phyloP scores from a whole-genome alignment of 176 grass and related monocot genomes.

The Pharus latifolius region DNA sequence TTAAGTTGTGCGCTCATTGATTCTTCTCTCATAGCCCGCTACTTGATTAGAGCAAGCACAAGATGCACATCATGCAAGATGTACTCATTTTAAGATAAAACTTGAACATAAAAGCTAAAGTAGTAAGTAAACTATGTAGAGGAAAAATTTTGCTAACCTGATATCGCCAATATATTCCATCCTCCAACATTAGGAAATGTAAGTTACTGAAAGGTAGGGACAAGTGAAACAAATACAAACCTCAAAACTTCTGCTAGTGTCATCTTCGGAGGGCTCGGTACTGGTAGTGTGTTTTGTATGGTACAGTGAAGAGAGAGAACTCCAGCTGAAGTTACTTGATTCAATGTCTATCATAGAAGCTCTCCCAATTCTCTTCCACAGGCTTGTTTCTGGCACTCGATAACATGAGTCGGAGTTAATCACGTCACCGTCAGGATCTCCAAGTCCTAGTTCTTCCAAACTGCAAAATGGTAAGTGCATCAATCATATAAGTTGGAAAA shows the following conservation, averaged over 20 bases:
- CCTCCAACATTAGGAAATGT: background rate
- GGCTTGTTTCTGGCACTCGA: constrained; percentile 40
- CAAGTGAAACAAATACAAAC: constrained; percentile 23
- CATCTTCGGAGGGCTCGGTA: constrained; percentile 67
- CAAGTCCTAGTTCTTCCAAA: constrained; percentile 17
- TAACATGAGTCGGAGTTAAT: constrained; percentile 5
- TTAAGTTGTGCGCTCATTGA: background rate
- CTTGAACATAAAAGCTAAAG: background rate
- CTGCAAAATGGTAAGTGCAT: constrained; percentile 31
- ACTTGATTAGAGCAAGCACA: background rate
- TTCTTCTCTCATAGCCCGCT: background rate
- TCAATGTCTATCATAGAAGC: constrained; percentile 83
- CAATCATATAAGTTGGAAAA: background rate
- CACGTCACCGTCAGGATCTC: constrained; percentile 18
- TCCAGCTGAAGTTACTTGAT: constrained; percentile 64
- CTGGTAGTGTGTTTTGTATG: constrained; percentile 76
- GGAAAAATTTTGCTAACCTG: background rate
- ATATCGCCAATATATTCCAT: background rate
- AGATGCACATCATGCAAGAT: background rate
- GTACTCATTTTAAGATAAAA: background rate
- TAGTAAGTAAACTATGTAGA: background rate
- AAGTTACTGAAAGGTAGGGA: constrained; percentile 1
- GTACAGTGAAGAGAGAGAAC: constrained; percentile 59
- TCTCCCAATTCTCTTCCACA: constrained; percentile 72
- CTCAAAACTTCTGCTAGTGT: constrained; percentile 78